Evolutionary conservation across 768 basidiomycete species (phyloP), one percentile per base, ranked within the genome.

Genomic region (Boletus pseudo-olivaceus): DNA sequence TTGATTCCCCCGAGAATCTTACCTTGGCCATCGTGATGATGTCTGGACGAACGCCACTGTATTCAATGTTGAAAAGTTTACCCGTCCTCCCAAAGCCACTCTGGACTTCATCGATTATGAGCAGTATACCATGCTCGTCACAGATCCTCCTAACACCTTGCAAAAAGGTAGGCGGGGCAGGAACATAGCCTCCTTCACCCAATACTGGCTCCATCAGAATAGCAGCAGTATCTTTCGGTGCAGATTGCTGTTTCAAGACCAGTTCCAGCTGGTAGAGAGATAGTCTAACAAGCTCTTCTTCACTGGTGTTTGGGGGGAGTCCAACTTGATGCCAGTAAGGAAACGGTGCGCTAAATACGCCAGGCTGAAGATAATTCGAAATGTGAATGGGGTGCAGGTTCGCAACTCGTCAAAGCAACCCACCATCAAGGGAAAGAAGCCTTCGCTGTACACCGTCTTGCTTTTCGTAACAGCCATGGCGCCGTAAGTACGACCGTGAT

Each of bases 171-270:
- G 82, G 65, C 0, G 93, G 91, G 0, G 93, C 91, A 29, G 91
- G 85, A 15, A 97, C 90, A 70, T 98, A 98, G 1, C 96, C 96
- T 34, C 96, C 96, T 71, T 98, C 96, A 26, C 94, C 95, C 30
- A 98, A 78, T 1, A 98, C 87, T 39, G 96, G 90, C 76, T 98
- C 96, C 39, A 98, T 72, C 58, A 98, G 73, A 64, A 98, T 87
- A n/a, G 93, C 94, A 2, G 95, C 93, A 1, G 93, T 95, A 68
- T 98, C 95, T 5, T 73, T 70, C 0, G 94, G 90, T 2, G 86
- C 78, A 7, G 85, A 87, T 69, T 94, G 91, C 69, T 98, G 95
- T 47, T 75, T 73, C 55, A 88, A 73, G 12, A 96, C 67, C 14
- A 97, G 79, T 51, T 92, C 85, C 19, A 98, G 79, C 67, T 95